These are phyloP conservation scores for Pharnaceum exiguum DNA, from an alignment of 148 eudicot species.

Conservation along the genomic window DNA sequence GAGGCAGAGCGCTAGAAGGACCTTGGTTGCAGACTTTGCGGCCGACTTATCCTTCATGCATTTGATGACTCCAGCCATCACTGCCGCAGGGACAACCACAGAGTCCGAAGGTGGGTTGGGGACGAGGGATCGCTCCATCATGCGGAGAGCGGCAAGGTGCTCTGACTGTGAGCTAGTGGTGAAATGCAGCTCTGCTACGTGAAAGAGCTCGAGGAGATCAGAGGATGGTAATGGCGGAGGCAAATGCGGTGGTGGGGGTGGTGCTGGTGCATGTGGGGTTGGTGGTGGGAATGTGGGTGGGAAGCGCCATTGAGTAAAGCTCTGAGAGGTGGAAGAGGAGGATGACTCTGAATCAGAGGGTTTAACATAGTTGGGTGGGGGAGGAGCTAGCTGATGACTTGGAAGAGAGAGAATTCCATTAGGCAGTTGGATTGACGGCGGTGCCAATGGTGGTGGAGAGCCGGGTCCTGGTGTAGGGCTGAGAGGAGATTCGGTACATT, in stretches of 20 bases:
- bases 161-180: conserved; percentile 44
- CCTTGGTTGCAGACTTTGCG: conserved; percentile 64
- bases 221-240: conserved; percentile 12
- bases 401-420: conserved; percentile 7
- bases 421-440: conserved; percentile 12
- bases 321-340: conserved; percentile 85
- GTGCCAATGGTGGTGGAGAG: conserved; percentile 30
- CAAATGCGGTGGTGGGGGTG: conserved; percentile 10
- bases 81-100: conserved; percentile 44
- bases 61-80: conserved; percentile 47
- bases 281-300: conserved; percentile 40
- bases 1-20: conserved; percentile 64
- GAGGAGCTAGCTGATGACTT: conserved; percentile 14
- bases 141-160: conserved; percentile 42
- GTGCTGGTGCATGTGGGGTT: neutral
- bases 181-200: conserved; percentile 64
- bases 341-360: conserved; percentile 54
- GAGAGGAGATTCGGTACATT: conserved; percentile 64
- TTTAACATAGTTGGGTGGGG: conserved; percentile 16
- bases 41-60: conserved; percentile 28
- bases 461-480: conserved; percentile 57
- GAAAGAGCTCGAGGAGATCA: conserved; percentile 48
- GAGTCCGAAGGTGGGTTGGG: conserved; percentile 42
- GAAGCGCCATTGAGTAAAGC: conserved; percentile 89
- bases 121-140: conserved; percentile 63